These are phyloP conservation scores for Leccinum pellstonianum DNA, from an alignment of 768 basidiomycete species.

Conservation along the genomic window DNA sequence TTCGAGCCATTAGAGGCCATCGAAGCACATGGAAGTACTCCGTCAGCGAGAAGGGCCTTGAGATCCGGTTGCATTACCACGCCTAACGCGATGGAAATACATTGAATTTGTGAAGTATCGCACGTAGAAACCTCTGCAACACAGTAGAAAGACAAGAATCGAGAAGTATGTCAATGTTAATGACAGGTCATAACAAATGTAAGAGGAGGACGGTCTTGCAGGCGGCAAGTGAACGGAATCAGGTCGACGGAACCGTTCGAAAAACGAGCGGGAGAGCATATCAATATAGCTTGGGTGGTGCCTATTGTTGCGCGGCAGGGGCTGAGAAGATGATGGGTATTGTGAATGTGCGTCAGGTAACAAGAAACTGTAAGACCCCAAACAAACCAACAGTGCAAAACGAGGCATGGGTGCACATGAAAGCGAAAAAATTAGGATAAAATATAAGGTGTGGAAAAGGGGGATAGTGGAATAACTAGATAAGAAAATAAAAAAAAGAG, in stretches of 20 bases:
- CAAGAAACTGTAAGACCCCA: constrained; percentile 17
- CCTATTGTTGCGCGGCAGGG: constrained; percentile 21
- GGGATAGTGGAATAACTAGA: constrained; percentile 29
- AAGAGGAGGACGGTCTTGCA: constrained; percentile 9
- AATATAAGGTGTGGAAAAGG: constrained; percentile 22
- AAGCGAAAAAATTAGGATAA: constrained; percentile 27
- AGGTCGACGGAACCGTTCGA: constrained; percentile 14
- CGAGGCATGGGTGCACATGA: constrained; percentile 19
- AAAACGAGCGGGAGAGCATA: constrained; percentile 29
- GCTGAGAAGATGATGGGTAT: constrained; percentile 21
- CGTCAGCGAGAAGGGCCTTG: neutral
- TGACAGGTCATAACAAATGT: constrained; percentile 24
- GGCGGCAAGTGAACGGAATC: constrained; percentile 11
- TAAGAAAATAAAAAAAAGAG: constrained; percentile 29
- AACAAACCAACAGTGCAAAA: constrained; percentile 18
- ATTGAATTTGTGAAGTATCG: constrained; percentile 12
- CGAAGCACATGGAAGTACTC: neutral
- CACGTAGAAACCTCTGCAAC: constrained; percentile 10
- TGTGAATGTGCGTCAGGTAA: constrained; percentile 23
- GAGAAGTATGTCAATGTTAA: constrained; percentile 17
- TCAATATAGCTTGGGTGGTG: constrained; percentile 22
- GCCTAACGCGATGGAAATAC: constrained; percentile 19
- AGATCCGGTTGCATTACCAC: constrained; percentile 5
- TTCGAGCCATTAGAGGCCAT: neutral
- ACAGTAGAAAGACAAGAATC: constrained; percentile 15